A percentile compares a stretch with the other conserved stretches of the same genome.
Conservation (phyloP, 805 yeast species). For the Cyberlindnera amylophila region DNA sequence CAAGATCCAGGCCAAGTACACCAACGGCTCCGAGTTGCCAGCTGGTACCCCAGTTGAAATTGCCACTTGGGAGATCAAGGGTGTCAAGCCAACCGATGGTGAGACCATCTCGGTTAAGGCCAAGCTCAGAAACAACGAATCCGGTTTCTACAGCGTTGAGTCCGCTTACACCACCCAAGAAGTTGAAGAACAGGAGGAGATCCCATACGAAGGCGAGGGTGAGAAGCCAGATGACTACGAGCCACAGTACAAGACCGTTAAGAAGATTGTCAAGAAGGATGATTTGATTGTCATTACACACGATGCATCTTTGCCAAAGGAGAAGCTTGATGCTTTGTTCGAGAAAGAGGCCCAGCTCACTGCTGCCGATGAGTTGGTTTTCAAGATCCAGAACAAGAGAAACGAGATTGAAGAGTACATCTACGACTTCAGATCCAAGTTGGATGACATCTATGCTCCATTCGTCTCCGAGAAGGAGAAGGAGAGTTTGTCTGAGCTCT, state of each 20-base stretch:
- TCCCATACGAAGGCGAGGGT: conserved; percentile 60
- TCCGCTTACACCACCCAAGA: conserved; percentile 94
- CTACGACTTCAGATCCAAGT: conserved; percentile 93
- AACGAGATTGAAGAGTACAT: conserved; percentile 98
- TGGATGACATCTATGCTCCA: conserved; percentile 84
- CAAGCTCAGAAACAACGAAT: conserved; percentile 95
- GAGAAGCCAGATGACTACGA: conserved; percentile 80
- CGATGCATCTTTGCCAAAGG: conserved; percentile 59
- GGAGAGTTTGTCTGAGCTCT: conserved; percentile 64
- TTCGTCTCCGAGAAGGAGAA: conserved; percentile 93
- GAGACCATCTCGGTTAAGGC: conserved; percentile 82
- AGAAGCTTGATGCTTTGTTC: conserved; percentile 52
- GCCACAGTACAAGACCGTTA: conserved; percentile 85
- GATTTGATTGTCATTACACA: conserved; percentile 60
- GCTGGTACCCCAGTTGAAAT: conserved; percentile 58
- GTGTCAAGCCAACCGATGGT: conserved; percentile 77
- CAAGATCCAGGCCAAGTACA: conserved; percentile 79
- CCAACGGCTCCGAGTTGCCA: conserved; percentile 70
- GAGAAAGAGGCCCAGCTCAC: conserved; percentile 85
- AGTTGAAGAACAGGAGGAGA: conserved; percentile 80
- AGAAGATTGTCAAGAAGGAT: conserved; percentile 90
- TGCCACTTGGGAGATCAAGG: conserved; percentile 83
- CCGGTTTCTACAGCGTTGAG: conserved; percentile 92
- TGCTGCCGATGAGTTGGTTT: conserved; percentile 91
- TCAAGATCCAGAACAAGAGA: conserved; percentile 98